Base-by-base conservation (phyloP, 2,329 filamentous ascomycete species). In the Trichoderma atroviride region DNA sequence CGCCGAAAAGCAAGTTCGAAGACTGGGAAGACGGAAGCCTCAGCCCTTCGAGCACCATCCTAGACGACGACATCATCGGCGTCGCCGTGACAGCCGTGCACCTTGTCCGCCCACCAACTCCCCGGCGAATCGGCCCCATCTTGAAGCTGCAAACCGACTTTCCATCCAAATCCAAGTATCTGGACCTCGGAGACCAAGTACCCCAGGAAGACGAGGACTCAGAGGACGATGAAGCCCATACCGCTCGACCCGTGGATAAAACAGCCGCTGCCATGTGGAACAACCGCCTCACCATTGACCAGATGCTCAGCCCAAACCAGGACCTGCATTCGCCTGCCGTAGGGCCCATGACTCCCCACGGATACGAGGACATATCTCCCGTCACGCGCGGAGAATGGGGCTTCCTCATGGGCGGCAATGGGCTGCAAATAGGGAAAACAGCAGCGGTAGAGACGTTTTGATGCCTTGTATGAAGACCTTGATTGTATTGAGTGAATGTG, bases 341-440 rank as follows among this genome's bases (percentile, higher is more conserved):
- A 24, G 86, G 85, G 0, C 84, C 87, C 1, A 76, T 80, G 78
- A 89, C 88, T 69, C 88, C 87, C 1, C 88, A 89, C 71, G 83
- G 80, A 9, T 87, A 86, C 71, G 87, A 88, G 24, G 88, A 90
- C 74, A 87, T 90, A 68, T 89, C 87, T 61, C 88, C 88, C 6
- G 84, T 86, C 29, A 90, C 88, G 10, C 82, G 85, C 52, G 86
- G 86, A 5, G 88, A 90, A 77, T 90, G 88, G 88, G 86, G 87
- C 0, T 87, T 87, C 74, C 76, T 90, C 72, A 87, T 88, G 79
- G 80, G 82, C 52, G 84, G 84, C 3, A 81, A 82, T 33, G 80
- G 78, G 31, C 82, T 83, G 71, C 80, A 78, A 56, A 78, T 76
- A 43, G 81, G 78, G 19, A 82, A 81, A 73, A 87, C 79, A 52